Evolutionary conservation across 495 filamentous ascomycete species (phyloP).

Genomic region (Penicillium daleae): DNA sequence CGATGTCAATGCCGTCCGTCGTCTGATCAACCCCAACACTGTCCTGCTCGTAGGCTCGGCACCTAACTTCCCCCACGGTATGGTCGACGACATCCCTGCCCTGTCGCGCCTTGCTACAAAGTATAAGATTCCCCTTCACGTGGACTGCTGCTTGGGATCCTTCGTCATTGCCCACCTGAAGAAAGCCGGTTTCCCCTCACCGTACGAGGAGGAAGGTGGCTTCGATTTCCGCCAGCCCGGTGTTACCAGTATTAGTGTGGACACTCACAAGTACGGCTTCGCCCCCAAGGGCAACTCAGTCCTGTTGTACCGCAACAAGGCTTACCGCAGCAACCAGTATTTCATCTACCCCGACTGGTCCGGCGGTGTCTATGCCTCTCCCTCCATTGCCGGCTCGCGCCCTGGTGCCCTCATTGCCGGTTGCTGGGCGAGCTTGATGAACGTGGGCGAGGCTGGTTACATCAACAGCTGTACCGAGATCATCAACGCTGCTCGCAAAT

Average conservation of each 20-base stretch:
- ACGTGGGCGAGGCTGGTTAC: slow-evolving; percentile 87
- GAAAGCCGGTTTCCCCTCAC: slow-evolving; percentile 77
- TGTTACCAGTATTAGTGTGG: slow-evolving; percentile 92
- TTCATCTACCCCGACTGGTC: slow-evolving; percentile 95
- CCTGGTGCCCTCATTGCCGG: slow-evolving; percentile 93
- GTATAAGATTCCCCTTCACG: slow-evolving; percentile 83
- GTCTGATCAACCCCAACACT: slow-evolving; percentile 96
- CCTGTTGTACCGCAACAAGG: slow-evolving; percentile 80
- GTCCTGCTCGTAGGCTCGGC: slow-evolving; percentile 92
- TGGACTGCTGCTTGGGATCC: slow-evolving; percentile 96
- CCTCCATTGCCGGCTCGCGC: slow-evolving; percentile 84
- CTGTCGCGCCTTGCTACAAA: slow-evolving; percentile 83
- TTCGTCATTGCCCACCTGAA: slow-evolving; percentile 92
- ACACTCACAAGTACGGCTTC: slow-evolving; percentile 99
- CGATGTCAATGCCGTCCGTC: slow-evolving; percentile 71
- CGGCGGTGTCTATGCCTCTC: slow-evolving; percentile 94
- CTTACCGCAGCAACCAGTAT: slow-evolving; percentile 86
- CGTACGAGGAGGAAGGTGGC: slow-evolving; percentile 65
- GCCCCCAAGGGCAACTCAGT: slow-evolving; percentile 96
- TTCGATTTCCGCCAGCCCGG: slow-evolving; percentile 95
- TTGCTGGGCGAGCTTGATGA: slow-evolving; percentile 91
- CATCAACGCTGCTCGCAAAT: slow-evolving; percentile 82
- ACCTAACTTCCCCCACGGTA: slow-evolving; percentile 97
- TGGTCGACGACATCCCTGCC: slow-evolving; percentile 89
- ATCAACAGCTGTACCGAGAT: slow-evolving; percentile 82